Evolutionary conservation across 2,329 filamentous ascomycete genomes (phyloP), one percentile per base, ranked within the genome.

Genomic region (Ophiocordyceps unilateralis): DNA sequence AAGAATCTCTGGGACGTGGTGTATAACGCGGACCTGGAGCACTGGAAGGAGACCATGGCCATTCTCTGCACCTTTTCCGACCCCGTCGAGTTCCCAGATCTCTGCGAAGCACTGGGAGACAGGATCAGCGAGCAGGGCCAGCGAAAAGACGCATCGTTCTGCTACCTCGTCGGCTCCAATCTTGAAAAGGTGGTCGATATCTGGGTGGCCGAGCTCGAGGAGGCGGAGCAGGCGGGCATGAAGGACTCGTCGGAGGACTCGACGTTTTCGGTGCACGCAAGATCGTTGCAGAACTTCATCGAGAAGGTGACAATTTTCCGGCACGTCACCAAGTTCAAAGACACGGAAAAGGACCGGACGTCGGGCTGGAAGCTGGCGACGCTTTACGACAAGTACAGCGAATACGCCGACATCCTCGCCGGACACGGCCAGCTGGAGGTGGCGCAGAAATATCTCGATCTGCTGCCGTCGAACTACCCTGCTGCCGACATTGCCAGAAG

Each of bases 1-100:
- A 96, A 96, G 69, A 95, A 98, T 55, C 72, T 98, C 2, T 96
- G 89, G 91, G 91, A 98, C 63, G 75, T 96, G 39, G 91, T 96
- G 8, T 86, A 96, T 64, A 98, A 98, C 55, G 91, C 89, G 8
- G 84, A 95, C 55, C 67, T 98, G 39, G 73, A 74, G 42, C 83
- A 91, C 62, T 98, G 91, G 93, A 96, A 93, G 64, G 91, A 96
- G 62, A 81, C 89, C 3, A 93, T 98, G 83, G 88, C 86, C 23
- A 83, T 88, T 1, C 68, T 98, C 43, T 98, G 91, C 72, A 96
- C 91, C 1, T 98, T 89, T 61, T 91, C 91, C 1, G 81, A 93
- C 48, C 82, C 87, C 39, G 75, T 76, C 34, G 89, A 98, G 53
- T 98, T 98, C 58, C 78, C 89, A 5, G 87, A 95, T 57, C 78